phyloP scores from a whole-genome alignment of 257 asterid species.

The Cynanchum wilfordii region DNA sequence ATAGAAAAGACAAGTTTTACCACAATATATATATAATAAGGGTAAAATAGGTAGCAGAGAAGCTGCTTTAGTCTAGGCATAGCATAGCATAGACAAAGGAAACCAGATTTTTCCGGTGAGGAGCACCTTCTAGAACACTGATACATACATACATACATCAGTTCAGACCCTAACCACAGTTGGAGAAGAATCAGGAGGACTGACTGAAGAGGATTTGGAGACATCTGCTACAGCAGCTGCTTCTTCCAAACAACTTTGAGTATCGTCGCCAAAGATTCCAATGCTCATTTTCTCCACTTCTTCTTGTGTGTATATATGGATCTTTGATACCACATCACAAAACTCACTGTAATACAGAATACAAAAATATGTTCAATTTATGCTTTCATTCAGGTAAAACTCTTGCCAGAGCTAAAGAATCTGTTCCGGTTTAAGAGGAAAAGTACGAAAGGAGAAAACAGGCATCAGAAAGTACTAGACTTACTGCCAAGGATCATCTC shows the following conservation, averaged over 20 bases:
- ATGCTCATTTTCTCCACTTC: constrained; percentile 82
- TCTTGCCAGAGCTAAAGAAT: neutral
- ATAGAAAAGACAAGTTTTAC: neutral
- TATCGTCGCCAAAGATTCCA: constrained; percentile 79
- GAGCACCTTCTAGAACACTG: neutral
- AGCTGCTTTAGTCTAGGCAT: neutral
- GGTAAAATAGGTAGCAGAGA: neutral
- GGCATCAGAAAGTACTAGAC: constrained; percentile 17
- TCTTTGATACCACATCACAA: constrained; percentile 71
- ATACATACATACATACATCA: neutral
- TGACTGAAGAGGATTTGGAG: constrained; percentile 78
- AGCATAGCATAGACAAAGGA: neutral
- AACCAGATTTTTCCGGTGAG: neutral
- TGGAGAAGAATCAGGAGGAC: constrained; percentile 59
- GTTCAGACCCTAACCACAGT: constrained; percentile 41
- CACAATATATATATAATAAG: no score
- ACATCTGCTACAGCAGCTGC: constrained; percentile 49
- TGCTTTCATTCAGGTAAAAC: neutral
- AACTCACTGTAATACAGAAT: constrained; percentile 54
- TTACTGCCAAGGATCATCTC: constrained; percentile 98
- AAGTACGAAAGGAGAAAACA: neutral
- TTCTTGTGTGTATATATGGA: constrained; percentile 84
- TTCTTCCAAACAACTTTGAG: constrained; percentile 92
- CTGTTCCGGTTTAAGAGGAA: neutral
- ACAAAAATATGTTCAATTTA: neutral